Conservation (phyloP, 1,284 basidiomycete genomes). For the Boletus sp. region DNA sequence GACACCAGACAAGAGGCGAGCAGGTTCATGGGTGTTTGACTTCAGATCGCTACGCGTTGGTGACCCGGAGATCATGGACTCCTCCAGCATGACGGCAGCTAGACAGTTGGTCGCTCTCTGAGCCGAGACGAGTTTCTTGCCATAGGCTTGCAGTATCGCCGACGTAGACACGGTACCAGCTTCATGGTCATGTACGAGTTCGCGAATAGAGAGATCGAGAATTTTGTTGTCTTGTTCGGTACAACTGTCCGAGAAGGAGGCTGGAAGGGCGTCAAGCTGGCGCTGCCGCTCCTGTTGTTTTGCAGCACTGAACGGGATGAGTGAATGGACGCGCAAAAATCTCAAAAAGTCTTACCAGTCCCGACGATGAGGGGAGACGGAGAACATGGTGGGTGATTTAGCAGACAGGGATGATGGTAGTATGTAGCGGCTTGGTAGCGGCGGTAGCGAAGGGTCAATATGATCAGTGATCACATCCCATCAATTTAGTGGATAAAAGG, state of each 20-base stretch:
- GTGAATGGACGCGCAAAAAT: background rate
- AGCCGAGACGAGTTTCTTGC: conserved; percentile 32
- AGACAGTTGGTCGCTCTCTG: conserved; percentile 35
- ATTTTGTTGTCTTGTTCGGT: conserved; percentile 29
- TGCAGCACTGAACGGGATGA: conserved; percentile 11
- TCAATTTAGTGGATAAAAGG: background rate
- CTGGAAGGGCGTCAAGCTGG: conserved; percentile 24
- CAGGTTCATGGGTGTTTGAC: background rate
- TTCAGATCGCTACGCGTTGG: conserved; percentile 1
- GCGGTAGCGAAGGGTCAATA: too few relatives aligned
- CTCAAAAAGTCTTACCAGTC: conserved; percentile 29
- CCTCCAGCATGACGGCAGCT: conserved; percentile 21
- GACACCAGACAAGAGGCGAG: conserved; percentile 29
- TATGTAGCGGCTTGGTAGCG: too few relatives aligned
- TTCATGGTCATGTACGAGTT: conserved; percentile 25
- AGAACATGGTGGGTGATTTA: conserved; percentile 21
- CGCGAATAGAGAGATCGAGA: conserved; percentile 25
- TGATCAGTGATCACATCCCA: too few relatives aligned
- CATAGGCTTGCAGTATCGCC: conserved; percentile 29
- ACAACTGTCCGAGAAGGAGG: conserved; percentile 21
- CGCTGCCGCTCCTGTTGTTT: conserved; percentile 27
- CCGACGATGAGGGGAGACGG: conserved; percentile 22
- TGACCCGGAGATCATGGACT: background rate
- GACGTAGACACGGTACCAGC: conserved; percentile 21
- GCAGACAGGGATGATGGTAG: background rate